Evolutionary conservation across 1,139 yeast genomes (phyloP), one percentile per base, ranked within the genome.

Genomic region (Geotrichum reessii): DNA sequence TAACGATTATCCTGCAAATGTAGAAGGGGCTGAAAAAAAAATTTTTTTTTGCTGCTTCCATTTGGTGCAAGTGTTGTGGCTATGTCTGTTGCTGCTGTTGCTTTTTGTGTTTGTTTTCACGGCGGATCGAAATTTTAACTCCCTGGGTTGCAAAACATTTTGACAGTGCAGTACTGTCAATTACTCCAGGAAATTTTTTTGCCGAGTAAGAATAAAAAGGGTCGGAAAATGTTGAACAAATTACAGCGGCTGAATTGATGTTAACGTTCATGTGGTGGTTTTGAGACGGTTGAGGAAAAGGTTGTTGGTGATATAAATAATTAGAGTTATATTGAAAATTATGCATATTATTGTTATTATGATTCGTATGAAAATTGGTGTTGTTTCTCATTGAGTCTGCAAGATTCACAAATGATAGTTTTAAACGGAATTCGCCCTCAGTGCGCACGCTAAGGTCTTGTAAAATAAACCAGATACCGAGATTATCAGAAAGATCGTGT

Each of bases 121-220:
- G 59, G 57, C 79, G 68, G 42, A 75, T 73, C 14, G 79, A 77
- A 25, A 76, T 75, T 60, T 75, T 74, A 60, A 76, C 72, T n/a
- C 80, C 80, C 62, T 76, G 80, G 48, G 70, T 68, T 1, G 78
- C 79, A 66, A 76, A 76, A 24, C 75, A 71, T 44, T 75, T 65
- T 33, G 78, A 76, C 47, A 76, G 66, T 5, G 73, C 72, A 1
- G 78, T 74, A 42, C 75, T 69, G 53, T 76, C 78, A 50, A 75
- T 74, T 25, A 76, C 79, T 8, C 80, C 80, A 0, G 80, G 80
- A 61, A 76, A 76, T 61, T 72, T 74, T 61, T 76, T 76, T 2
- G 80, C 79, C 27, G 77, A 72, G 60, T 71, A 76, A 1, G 76
- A 77, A 47, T 66, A 67, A 65, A 76, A 76, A 3, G 70, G 65